Evolutionary conservation across 192 early-diverging fungal species (phyloP).

Genomic region (Gonapodya prolifera): DNA sequence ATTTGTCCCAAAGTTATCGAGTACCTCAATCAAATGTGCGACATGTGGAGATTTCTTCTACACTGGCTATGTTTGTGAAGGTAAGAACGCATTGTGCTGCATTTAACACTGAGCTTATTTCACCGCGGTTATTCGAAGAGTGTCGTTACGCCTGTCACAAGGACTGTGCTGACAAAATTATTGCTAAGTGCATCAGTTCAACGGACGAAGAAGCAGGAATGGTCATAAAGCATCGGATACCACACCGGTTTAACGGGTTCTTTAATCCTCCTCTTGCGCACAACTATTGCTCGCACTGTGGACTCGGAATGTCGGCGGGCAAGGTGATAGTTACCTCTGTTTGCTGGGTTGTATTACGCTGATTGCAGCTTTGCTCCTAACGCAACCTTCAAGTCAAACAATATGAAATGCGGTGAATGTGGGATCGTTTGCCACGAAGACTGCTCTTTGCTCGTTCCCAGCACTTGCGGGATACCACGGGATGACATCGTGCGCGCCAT

Average conservation of each 20-base stretch:
- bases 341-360: neutral
- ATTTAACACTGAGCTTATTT: neutral
- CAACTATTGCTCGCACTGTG: conserved; percentile 97
- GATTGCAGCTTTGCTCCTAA: neutral
- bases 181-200: conserved; percentile 78
- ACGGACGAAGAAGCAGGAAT: conserved; percentile 12
- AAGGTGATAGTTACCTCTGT: conserved; percentile 16
- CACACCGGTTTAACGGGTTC: conserved; percentile 85
- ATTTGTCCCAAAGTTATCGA: conserved; percentile 79
- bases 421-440: conserved; percentile 62
- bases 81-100: too few species aligned
- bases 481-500: conserved; percentile 77
- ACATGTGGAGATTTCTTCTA: conserved; percentile 89
- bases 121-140: conserved; percentile 57
- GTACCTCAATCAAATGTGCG: conserved; percentile 96
- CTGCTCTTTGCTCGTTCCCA: conserved; percentile 77
- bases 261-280: conserved; percentile 37
- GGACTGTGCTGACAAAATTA: conserved; percentile 69
- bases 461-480: conserved; percentile 83
- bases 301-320: conserved; percentile 84
- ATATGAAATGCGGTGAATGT: conserved; percentile 59
- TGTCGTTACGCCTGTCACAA: conserved; percentile 92
- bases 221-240: conserved; percentile 76
- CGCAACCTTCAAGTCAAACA: conserved; percentile 12
- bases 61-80: conserved; percentile 53